Evolutionary conservation across 257 asterid species (phyloP), one percentile per base, ranked within the genome.

Genomic region (Paraleonurus japonicus): DNA sequence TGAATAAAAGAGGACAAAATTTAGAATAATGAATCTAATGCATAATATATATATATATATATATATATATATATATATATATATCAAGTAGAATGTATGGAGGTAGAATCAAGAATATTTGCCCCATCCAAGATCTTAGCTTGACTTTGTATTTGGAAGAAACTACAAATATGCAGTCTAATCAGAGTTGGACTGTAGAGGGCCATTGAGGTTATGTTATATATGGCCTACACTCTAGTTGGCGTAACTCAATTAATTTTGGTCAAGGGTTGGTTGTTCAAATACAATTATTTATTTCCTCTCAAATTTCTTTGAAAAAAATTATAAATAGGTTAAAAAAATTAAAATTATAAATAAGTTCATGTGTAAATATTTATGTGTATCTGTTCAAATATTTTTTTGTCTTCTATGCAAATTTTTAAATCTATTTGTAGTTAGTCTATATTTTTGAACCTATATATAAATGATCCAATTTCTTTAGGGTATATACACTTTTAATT

Each of bases 131-230:
- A 75, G 80, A 74, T 61, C 19, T 28, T 75, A 78, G 81, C 81
- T 78, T 78, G 76, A 58, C 77, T 73, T 72, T 69, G 58, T 51
- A 48, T 67, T 10, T 61, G 28, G 48, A 65, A 39, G 4, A 39
- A 39, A 39, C 4, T 39, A 67, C 20, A 73, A 61, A 22, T 61
- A 2, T 20, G 15, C 15, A 13, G 70, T 76, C 84, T 65, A 74
- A 79, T 76, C 81, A 79, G 58, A 74, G 61, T 68, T 72, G 81
- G 85, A 86, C 55, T 76, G 86, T 75, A 75, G 82, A 70, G 76
- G 72, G 47, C 70, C 43, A n/a, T 43, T 70, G 27, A 13, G 48
- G 28, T 35, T 27, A 67, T 32, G 75, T 7, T 9, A 7, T 4
- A 35, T 35, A 12, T n/a, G 89, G 78, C 85, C 91, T 66, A 75